Percentiles rank a stretch among this genome's conserved stretches.
phyloP scores from a whole-genome alignment of 371 early-diverging fungal genomes.

The Quaeritorhiza haematococci region DNA sequence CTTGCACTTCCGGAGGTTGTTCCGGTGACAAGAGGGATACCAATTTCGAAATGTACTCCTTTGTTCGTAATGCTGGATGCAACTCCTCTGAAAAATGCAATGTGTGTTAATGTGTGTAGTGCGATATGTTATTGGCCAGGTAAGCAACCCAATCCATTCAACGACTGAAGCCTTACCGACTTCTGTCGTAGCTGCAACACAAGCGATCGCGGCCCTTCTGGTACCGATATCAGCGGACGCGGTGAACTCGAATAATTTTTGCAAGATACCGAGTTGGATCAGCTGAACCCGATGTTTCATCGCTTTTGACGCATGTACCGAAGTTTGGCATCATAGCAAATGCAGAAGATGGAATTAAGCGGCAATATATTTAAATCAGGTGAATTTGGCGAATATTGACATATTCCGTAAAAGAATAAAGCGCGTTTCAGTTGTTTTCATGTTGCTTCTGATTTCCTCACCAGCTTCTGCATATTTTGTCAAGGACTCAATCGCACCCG shows the following conservation, averaged over 20 bases:
- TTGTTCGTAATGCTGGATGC: slow-evolving; percentile 36
- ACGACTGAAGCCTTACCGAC: slow-evolving; percentile 17
- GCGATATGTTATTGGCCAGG: background rate
- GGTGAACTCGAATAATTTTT: slow-evolving; percentile 24
- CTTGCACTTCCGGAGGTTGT: slow-evolving; percentile 42
- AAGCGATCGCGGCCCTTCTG: slow-evolving; percentile 40
- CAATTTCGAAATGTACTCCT: slow-evolving; percentile 31
- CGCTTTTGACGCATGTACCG: slow-evolving; percentile 12
- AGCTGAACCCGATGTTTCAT: slow-evolving; percentile 35
- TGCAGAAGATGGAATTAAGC: background rate
- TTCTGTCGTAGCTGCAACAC: slow-evolving; percentile 41
- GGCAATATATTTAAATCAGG: too few relatives aligned
- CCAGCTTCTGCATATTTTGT: slow-evolving; percentile 45
- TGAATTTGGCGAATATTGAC: too few relatives aligned
- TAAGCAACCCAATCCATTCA: background rate
- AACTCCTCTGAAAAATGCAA: slow-evolving; percentile 31
- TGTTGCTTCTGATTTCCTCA: slow-evolving; percentile 9
- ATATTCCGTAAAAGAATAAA: too few relatives aligned
- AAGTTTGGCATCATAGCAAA: background rate
- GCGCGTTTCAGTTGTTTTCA: too few relatives aligned
- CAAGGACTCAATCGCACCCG: slow-evolving; percentile 32
- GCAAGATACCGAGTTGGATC: slow-evolving; percentile 27
- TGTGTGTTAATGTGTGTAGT: too few relatives aligned
- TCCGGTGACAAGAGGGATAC: slow-evolving; percentile 27
- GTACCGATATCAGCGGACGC: slow-evolving; percentile 27